phyloP scores from a whole-genome alignment of 495 filamentous ascomycete species.

The Podospora appendiculata region DNA sequence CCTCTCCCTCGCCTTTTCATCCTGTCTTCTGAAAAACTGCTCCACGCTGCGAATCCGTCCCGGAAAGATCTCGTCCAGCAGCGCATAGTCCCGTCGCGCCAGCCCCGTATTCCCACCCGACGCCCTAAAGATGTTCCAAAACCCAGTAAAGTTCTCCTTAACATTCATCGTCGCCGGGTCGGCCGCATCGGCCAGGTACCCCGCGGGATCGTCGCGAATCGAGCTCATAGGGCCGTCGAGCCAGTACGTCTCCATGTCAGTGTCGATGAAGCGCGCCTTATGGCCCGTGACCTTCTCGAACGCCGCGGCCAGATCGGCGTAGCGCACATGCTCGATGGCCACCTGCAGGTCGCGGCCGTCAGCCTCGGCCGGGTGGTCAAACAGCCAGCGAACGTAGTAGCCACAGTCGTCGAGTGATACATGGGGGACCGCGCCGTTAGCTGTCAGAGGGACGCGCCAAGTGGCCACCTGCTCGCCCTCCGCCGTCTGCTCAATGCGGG shows the following conservation, averaged over 20 bases:
- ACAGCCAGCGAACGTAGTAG: conserved; percentile 48
- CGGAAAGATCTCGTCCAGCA: conserved; percentile 48
- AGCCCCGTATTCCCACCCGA: conserved; percentile 32
- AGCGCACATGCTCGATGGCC: conserved; percentile 39
- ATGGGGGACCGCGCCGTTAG: conserved; percentile 34
- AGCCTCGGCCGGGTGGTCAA: conserved; percentile 41
- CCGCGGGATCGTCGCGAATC: conserved; percentile 17
- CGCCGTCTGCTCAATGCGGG: conserved; percentile 23
- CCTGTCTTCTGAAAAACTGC: conserved; percentile 40
- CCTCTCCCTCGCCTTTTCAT: conserved; percentile 23
- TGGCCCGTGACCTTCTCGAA: conserved; percentile 48
- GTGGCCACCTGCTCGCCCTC: conserved; percentile 33
- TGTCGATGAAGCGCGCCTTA: conserved; percentile 34
- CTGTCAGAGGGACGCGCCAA: conserved; percentile 36
- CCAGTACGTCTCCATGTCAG: conserved; percentile 38
- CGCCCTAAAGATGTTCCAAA: conserved; percentile 40
- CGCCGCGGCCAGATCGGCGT: conserved; percentile 37
- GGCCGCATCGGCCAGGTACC: conserved; percentile 29
- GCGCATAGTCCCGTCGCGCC: conserved; percentile 37
- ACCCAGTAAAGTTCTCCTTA: conserved; percentile 47
- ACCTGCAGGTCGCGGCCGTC: conserved; percentile 46
- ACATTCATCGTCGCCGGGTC: conserved; percentile 39
- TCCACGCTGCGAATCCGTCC: conserved; percentile 39
- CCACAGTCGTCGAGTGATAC: conserved; percentile 47
- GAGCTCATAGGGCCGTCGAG: conserved; percentile 5